Percentiles rank a stretch among this genome's conserved stretches.
These are phyloP conservation scores for Penicillium fuscoglaucum DNA, from an alignment of 2,329 filamentous ascomycete genomes.

Conservation along the genomic window DNA sequence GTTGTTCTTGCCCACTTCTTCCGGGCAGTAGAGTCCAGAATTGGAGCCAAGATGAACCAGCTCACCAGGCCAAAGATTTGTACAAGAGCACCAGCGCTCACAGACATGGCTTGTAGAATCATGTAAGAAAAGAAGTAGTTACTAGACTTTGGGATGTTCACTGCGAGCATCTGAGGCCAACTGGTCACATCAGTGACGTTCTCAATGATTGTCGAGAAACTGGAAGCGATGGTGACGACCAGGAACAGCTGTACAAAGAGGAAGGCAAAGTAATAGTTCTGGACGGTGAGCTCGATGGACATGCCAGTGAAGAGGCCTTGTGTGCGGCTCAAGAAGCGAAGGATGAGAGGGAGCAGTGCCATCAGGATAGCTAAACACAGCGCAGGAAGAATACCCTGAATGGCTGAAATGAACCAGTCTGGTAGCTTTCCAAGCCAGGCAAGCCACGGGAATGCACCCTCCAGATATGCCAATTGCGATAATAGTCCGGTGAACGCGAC, in stretches of 20 bases:
- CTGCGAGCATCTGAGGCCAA: constrained; percentile 70
- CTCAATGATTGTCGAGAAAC: constrained; percentile 65
- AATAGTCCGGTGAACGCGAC: constrained; percentile 84
- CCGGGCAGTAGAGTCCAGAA: constrained; percentile 77
- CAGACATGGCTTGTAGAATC: constrained; percentile 88
- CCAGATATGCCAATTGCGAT: constrained; percentile 72
- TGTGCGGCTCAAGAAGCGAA: constrained; percentile 69
- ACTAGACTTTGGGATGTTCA: constrained; percentile 78
- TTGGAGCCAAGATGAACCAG: constrained; percentile 78
- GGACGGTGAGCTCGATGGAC: constrained; percentile 76
- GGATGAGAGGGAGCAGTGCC: constrained; percentile 75
- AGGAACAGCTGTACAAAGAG: constrained; percentile 94
- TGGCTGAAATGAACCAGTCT: constrained; percentile 59
- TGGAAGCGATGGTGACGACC: constrained; percentile 81
- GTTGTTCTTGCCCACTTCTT: constrained; percentile 87
- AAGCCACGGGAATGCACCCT: constrained; percentile 67
- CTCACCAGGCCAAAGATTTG: constrained; percentile 76
- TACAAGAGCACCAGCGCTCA: constrained; percentile 82
- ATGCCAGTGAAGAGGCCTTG: constrained; percentile 83
- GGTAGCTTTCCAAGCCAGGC: constrained; percentile 66
- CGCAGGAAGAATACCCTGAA: constrained; percentile 86
- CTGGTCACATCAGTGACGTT: constrained; percentile 67
- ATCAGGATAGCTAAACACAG: constrained; percentile 74
- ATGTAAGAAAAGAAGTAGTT: constrained; percentile 99
- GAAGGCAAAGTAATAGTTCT: constrained; percentile 90